Percentiles rank a stretch among this genome's conserved stretches.
phyloP scores from a whole-genome alignment of 2,329 filamentous ascomycete genomes.

The Cladophialophora carrionii region DNA sequence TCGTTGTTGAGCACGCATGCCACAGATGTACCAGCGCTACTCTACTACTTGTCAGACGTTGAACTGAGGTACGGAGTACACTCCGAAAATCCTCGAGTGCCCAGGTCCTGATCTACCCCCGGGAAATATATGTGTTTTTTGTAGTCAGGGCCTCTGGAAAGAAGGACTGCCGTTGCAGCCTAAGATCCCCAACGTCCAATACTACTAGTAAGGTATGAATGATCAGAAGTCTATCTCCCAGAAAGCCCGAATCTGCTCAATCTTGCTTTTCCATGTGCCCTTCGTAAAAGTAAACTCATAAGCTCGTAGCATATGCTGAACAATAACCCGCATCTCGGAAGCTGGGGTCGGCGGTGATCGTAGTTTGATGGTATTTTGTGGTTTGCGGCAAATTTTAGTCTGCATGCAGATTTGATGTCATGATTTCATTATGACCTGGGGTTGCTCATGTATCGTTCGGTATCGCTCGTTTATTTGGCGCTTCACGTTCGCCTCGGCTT shows the following conservation, averaged over 20 bases:
- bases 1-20: too few relatives aligned
- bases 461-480: background rate
- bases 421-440: constrained; percentile 11
- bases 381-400: background rate
- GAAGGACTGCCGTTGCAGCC: background rate
- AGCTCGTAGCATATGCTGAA: background rate
- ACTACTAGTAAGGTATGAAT: background rate
- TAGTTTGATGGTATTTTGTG: background rate
- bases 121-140: background rate
- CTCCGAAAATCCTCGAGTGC: too few relatives aligned
- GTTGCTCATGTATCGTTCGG: constrained; percentile 4
- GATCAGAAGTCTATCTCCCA: background rate
- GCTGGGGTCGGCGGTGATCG: background rate
- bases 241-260: background rate
- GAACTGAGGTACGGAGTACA: too few relatives aligned
- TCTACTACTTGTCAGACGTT: too few relatives aligned
- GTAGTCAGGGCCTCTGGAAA: background rate
- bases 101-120: background rate
- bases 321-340: background rate
- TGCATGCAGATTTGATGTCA: background rate
- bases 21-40: too few relatives aligned
- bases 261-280: background rate
- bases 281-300: background rate
- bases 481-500: background rate
- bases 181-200: background rate